phyloP scores from a whole-genome alignment of 2,329 filamentous ascomycete species.

The Emmonsiellopsis sp. region DNA sequence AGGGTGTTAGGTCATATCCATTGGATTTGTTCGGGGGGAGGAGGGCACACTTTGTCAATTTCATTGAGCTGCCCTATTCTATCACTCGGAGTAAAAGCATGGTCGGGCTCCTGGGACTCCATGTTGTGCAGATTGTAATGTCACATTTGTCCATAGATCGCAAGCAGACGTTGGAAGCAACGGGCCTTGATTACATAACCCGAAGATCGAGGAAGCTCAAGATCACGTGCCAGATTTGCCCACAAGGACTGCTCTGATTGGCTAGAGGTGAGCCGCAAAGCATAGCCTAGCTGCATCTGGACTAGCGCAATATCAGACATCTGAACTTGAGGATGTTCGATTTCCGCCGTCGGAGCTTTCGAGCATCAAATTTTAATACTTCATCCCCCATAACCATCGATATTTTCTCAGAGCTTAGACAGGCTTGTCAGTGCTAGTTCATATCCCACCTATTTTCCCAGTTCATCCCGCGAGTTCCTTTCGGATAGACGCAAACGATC shows the following conservation, averaged over 20 bases:
- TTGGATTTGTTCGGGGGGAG: background rate
- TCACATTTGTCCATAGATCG: no score
- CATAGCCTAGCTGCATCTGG: background rate
- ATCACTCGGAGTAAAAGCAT: conserved; percentile 60
- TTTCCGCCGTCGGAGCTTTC: background rate
- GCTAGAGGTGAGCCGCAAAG: background rate
- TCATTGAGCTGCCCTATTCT: conserved; percentile 72
- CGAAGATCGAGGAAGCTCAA: background rate
- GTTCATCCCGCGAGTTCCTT: background rate
- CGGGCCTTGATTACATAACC: no score
- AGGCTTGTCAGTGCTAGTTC: background rate
- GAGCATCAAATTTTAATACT: background rate
- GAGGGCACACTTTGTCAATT: conserved; percentile 56
- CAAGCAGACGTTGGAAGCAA: no score
- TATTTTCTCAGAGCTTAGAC: background rate
- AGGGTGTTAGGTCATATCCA: background rate
- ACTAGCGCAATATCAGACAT: background rate
- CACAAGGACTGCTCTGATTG: background rate
- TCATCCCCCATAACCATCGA: background rate
- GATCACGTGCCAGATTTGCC: background rate
- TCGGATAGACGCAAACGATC: conserved; percentile 4
- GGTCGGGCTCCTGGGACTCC: conserved; percentile 17
- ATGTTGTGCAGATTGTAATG: conserved; percentile 2
- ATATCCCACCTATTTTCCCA: background rate
- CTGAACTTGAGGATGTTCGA: background rate